These are phyloP conservation scores for Mycena maculata DNA, from an alignment of 768 basidiomycete genomes.

Conservation along the genomic window DNA sequence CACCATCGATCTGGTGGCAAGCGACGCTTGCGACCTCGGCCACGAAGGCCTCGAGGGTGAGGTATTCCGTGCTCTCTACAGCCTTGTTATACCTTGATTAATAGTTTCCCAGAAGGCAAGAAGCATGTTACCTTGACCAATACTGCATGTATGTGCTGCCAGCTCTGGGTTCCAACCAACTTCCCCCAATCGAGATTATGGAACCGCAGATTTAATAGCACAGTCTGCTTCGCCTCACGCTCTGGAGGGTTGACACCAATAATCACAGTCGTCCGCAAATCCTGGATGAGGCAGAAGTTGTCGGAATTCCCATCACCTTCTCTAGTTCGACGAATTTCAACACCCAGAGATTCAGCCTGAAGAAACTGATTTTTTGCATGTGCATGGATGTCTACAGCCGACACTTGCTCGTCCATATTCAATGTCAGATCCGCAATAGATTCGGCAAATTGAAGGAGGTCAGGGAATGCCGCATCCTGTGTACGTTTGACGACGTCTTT, in stretches of 20 bases:
- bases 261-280: constrained; percentile 63
- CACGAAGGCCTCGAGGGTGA: constrained; percentile 72
- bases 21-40: constrained; percentile 57
- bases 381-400: neutral
- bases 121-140: constrained; percentile 47
- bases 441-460: constrained; percentile 46
- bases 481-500: constrained; percentile 56
- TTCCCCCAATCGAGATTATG: constrained; percentile 41
- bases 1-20: constrained; percentile 48
- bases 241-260: constrained; percentile 82
- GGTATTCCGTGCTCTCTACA: constrained; percentile 63
- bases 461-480: constrained; percentile 40
- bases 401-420: constrained; percentile 11
- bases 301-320: neutral
- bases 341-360: constrained; percentile 18
- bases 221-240: constrained; percentile 70
- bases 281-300: constrained; percentile 46
- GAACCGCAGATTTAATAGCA: constrained; percentile 65
- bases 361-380: constrained; percentile 25
- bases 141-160: constrained; percentile 42
- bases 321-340: constrained; percentile 21
- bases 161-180: neutral
- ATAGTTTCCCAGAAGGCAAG: neutral
- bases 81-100: neutral
- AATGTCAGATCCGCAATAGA: constrained; percentile 46